Conservation (phyloP, 257 asterid species). For the Solanum lycopersicoides region DNA sequence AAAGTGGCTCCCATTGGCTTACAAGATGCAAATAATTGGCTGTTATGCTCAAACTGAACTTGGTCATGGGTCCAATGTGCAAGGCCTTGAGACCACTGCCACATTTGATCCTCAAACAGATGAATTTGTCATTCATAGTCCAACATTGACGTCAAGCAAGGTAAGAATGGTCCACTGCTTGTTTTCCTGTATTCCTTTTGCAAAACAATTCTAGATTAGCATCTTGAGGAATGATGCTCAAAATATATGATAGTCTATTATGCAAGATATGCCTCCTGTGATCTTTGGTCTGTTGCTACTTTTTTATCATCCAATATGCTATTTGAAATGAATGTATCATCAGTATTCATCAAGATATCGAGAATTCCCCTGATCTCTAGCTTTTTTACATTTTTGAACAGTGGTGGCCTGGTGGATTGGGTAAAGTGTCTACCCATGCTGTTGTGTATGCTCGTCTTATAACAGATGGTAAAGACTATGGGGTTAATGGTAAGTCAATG, state of each 20-base stretch:
- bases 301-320: background rate
- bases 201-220: background rate
- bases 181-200: background rate
- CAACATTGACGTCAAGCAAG: slow-evolving; percentile 96
- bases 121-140: slow-evolving; percentile 90
- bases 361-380: background rate
- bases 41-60: slow-evolving; percentile 99
- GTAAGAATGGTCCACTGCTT: slow-evolving; percentile 25
- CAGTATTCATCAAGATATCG: background rate
- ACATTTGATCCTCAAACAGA: slow-evolving; percentile 89
- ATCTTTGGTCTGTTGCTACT: background rate
- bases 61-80: slow-evolving; percentile 98
- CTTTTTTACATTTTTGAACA: slow-evolving; percentile 9
- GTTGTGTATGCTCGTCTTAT: slow-evolving; percentile 86
- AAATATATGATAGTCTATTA: background rate
- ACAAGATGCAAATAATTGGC: slow-evolving; percentile 96
- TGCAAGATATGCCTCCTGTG: background rate
- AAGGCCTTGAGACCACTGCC: slow-evolving; percentile 98
- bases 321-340: background rate
- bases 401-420: slow-evolving; percentile 99
- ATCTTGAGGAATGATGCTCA: background rate
- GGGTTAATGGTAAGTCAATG: slow-evolving; percentile 62
- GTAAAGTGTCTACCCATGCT: slow-evolving; percentile 93
- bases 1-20: slow-evolving; percentile 87
- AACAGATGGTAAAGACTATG: slow-evolving; percentile 71